Conservation (phyloP, 495 filamentous ascomycete genomes). For the Aspergillus affinis region DNA sequence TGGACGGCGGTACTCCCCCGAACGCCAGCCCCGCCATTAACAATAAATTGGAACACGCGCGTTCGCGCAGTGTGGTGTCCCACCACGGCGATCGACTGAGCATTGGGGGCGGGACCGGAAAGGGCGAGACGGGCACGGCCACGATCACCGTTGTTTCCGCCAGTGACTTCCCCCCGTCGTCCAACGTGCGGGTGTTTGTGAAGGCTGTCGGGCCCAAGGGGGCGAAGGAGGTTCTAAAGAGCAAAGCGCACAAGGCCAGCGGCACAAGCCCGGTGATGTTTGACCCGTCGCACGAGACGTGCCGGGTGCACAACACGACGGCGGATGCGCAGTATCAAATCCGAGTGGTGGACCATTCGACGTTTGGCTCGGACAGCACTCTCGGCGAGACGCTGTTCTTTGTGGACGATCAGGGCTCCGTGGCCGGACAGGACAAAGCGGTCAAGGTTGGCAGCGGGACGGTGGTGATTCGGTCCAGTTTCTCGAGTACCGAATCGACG, state of each 20-base stretch:
- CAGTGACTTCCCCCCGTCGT: slow-evolving; percentile 68
- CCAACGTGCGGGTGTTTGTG: slow-evolving; percentile 81
- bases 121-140: slow-evolving; percentile 68
- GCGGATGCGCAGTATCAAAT: slow-evolving; percentile 86
- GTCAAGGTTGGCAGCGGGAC: slow-evolving; percentile 67
- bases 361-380: slow-evolving; percentile 74
- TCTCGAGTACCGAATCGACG: slow-evolving; percentile 35
- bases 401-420: slow-evolving; percentile 73
- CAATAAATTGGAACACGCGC: slow-evolving; percentile 52
- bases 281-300: slow-evolving; percentile 64
- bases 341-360: slow-evolving; percentile 77
- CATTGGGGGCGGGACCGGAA: slow-evolving; percentile 42
- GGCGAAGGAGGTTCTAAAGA: slow-evolving; percentile 80
- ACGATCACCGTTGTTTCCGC: slow-evolving; percentile 79
- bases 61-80: slow-evolving; percentile 67
- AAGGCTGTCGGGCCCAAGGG: slow-evolving; percentile 64
- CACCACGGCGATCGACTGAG: slow-evolving; percentile 48
- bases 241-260: slow-evolving; percentile 69
- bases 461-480: slow-evolving; percentile 67
- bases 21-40: slow-evolving; percentile 30
- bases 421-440: slow-evolving; percentile 66
- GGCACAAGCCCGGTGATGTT: slow-evolving; percentile 58
- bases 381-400: slow-evolving; percentile 87
- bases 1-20: slow-evolving; percentile 34
- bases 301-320: slow-evolving; percentile 67